These are phyloP conservation scores for Penicillium corylophilum DNA, from an alignment of 2,329 filamentous ascomycete genomes.

Conservation along the genomic window DNA sequence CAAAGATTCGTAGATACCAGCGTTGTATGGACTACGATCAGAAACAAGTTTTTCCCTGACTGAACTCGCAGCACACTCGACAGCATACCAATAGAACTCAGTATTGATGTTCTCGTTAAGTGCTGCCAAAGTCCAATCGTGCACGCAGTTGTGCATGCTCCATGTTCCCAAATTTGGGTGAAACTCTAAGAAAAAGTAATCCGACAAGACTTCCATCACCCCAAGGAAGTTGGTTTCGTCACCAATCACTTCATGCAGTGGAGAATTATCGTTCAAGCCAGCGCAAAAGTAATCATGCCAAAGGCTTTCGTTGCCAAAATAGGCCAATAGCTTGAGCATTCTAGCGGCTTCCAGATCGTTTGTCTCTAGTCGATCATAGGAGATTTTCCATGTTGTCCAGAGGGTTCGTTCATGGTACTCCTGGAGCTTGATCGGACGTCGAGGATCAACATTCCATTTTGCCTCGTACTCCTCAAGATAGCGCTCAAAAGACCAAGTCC, in stretches of 20 bases:
- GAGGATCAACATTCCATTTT: neutral
- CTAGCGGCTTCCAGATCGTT: constrained; percentile 1
- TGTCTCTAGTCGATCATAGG: constrained; percentile 2
- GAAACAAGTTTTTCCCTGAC: no score
- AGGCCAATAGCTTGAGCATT: constrained; percentile 2
- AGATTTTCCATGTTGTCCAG: constrained; percentile 6
- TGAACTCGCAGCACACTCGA: no score
- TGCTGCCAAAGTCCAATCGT: constrained; percentile 3
- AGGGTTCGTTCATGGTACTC: constrained; percentile 1
- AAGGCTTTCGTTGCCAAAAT: constrained; percentile 5
- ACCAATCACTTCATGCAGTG: constrained; percentile 2
- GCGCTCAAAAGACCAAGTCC: neutral
- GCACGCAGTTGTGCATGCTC: constrained; percentile 7
- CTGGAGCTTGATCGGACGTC: neutral
- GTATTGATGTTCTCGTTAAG: constrained; percentile 2
- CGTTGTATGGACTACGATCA: no score
- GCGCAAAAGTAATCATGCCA: constrained; percentile 3
- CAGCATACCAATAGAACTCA: neutral
- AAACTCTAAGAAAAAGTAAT: constrained; percentile 3
- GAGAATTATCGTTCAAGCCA: neutral
- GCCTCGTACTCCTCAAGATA: constrained; percentile 7
- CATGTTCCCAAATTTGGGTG: neutral
- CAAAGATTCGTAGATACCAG: no score
- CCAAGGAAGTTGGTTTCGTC: neutral
- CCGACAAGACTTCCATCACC: neutral